phyloP scores from a whole-genome alignment of 1,284 basidiomycete species.

The Tylopilus sp. region DNA sequence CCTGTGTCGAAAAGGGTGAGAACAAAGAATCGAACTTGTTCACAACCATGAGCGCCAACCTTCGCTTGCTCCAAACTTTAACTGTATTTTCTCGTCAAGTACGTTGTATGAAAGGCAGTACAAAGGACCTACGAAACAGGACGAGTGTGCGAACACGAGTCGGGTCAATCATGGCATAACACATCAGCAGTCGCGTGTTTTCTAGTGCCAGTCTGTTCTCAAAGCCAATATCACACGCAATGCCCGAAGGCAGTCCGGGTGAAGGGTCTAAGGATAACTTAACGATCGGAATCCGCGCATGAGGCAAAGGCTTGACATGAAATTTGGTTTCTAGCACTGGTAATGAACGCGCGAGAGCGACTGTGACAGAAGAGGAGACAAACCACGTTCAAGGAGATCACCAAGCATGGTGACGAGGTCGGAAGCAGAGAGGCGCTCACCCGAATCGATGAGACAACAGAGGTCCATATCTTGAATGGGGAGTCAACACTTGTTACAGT shows the following conservation, averaged over 20 bases:
- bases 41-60: slow-evolving; percentile 43
- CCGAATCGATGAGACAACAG: slow-evolving; percentile 90
- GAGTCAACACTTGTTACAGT: slow-evolving; percentile 7
- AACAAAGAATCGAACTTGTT: neutral
- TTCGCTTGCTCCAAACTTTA: slow-evolving; percentile 98
- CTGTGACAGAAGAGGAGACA: slow-evolving; percentile 18
- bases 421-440: slow-evolving; percentile 70
- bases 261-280: slow-evolving; percentile 93
- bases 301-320: slow-evolving; percentile 92
- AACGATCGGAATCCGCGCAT: slow-evolving; percentile 98
- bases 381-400: slow-evolving; percentile 88
- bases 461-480: slow-evolving; percentile 86
- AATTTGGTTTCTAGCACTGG: slow-evolving; percentile 85
- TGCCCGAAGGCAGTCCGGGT: slow-evolving; percentile 82
- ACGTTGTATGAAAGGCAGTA: neutral
- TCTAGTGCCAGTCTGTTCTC: slow-evolving; percentile 96
- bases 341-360: slow-evolving; percentile 6
- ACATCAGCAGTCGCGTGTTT: slow-evolving; percentile 94
- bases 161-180: slow-evolving; percentile 97
- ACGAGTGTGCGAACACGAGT: slow-evolving; percentile 92
- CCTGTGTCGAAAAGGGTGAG: slow-evolving; percentile 39
- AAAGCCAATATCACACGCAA: slow-evolving; percentile 98
- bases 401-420: slow-evolving; percentile 95
- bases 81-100: slow-evolving; percentile 47
- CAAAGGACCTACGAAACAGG: slow-evolving; percentile 75